Percentiles rank a stretch among this genome's conserved stretches.
Evolutionary conservation across 129 eudicot species (phyloP).

Genomic region (Cynara cardunculus): DNA sequence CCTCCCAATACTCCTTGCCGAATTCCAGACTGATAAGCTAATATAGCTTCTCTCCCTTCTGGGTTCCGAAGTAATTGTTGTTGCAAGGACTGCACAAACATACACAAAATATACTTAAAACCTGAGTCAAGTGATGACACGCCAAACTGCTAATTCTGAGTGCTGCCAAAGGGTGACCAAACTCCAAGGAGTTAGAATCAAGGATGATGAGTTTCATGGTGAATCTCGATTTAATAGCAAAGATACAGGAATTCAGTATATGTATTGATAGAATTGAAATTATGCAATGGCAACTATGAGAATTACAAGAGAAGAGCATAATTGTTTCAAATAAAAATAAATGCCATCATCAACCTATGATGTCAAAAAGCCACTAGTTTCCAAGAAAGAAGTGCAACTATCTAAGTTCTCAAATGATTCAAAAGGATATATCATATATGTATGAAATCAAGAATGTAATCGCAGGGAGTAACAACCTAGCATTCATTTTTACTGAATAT

Average conservation of each 20-base stretch:
- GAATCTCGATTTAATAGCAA: not conserved
- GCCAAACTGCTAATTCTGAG: not conserved
- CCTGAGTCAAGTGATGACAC: not conserved
- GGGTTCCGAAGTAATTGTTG: constrained; percentile 82
- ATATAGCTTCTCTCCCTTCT: constrained; percentile 76
- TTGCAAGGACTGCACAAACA: constrained; percentile 60
- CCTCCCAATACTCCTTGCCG: constrained; percentile 69
- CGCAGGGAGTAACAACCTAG: not conserved
- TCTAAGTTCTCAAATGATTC: not conserved
- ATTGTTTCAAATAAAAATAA: not conserved
- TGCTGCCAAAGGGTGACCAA: not conserved
- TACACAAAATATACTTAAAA: not conserved
- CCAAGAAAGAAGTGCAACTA: not conserved
- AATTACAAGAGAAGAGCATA: not conserved
- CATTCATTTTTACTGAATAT: not conserved
- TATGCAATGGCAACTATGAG: not conserved
- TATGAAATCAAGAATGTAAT: not conserved
- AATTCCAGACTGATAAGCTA: constrained; percentile 72
- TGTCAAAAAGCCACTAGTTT: not conserved
- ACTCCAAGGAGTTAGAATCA: not conserved
- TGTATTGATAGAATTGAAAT: not conserved
- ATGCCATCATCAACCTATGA: not conserved
- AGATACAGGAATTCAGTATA: not conserved
- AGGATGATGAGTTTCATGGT: not conserved
- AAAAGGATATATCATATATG: not conserved